phyloP scores from a whole-genome alignment of 2,329 filamentous ascomycete species.

The Diaporthe citrichinensis region DNA sequence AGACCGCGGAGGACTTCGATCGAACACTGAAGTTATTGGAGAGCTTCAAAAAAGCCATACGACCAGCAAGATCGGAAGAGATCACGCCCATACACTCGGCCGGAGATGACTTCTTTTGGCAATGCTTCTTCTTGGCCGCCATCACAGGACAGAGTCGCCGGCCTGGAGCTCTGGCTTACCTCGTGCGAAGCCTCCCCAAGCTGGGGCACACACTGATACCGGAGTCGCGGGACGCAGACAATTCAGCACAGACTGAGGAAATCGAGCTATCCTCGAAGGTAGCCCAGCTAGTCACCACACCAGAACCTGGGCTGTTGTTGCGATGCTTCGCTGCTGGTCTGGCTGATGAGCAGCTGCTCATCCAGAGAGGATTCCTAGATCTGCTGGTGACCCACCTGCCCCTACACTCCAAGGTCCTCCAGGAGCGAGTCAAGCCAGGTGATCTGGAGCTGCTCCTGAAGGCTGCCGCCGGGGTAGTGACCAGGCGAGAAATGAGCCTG shows the following conservation, averaged over 20 bases:
- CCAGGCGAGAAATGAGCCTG: constrained; percentile 93
- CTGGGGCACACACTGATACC: constrained; percentile 63
- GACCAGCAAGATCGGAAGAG: constrained; percentile 65
- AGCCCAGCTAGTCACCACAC: constrained; percentile 80
- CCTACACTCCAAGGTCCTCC: constrained; percentile 84
- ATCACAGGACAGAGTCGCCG: constrained; percentile 91
- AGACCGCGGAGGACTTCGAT: constrained; percentile 97
- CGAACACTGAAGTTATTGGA: constrained; percentile 84
- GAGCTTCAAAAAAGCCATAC: constrained; percentile 79
- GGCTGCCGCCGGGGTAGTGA: constrained; percentile 89
- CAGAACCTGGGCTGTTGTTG: constrained; percentile 91
- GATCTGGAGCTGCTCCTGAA: constrained; percentile 87
- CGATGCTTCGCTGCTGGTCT: constrained; percentile 94
- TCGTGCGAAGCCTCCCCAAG: constrained; percentile 83
- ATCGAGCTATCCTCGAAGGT: constrained; percentile 67
- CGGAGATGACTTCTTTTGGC: constrained; percentile 95
- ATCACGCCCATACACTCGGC: constrained; percentile 68
- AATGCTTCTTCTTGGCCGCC: constrained; percentile 93
- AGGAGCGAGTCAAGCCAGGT: constrained; percentile 77
- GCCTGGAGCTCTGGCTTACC: constrained; percentile 88
- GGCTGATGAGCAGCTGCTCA: constrained; percentile 87
- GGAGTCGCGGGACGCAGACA: constrained; percentile 50
- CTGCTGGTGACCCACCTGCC: constrained; percentile 92
- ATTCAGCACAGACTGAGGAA: constrained; percentile 53
- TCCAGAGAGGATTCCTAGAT: constrained; percentile 95